Evolutionary conservation across 176 grass and related monocot genomes (phyloP).

Genomic region (Oryza nivara): DNA sequence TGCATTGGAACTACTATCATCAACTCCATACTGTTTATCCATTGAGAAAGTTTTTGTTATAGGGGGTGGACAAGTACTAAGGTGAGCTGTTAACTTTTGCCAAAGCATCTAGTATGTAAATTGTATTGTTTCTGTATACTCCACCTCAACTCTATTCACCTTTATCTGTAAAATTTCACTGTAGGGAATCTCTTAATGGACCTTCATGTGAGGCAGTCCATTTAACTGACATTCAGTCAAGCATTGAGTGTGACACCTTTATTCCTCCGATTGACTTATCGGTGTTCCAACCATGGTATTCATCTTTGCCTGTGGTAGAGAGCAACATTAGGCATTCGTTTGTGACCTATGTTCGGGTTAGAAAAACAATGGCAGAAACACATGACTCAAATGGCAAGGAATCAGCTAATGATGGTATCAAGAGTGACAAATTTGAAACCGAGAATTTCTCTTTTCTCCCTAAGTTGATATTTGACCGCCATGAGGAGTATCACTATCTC

Average conservation of each 20-base stretch:
- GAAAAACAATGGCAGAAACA: constrained; percentile 43
- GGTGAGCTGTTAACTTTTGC: constrained; percentile 48
- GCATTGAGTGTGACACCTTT: constrained; percentile 70
- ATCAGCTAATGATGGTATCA: constrained; percentile 26
- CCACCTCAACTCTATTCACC: constrained; percentile 8
- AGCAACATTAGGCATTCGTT: constrained; percentile 79
- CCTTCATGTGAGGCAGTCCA: constrained; percentile 80
- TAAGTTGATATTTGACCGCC: constrained; percentile 63
- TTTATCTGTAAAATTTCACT: constrained; percentile 30
- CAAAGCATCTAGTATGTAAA: background rate
- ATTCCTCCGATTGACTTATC: constrained; percentile 63
- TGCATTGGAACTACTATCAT: constrained; percentile 64
- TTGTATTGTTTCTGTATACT: background rate
- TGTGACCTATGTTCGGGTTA: constrained; percentile 63
- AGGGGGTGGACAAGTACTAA: constrained; percentile 75
- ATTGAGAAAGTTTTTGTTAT: constrained; percentile 88
- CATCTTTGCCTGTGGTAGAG: constrained; percentile 70
- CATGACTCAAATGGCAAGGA: constrained; percentile 47
- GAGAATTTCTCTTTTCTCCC: constrained; percentile 71
- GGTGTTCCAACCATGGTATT: constrained; percentile 80
- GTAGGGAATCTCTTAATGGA: constrained; percentile 72
- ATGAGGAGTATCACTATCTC: constrained; percentile 82
- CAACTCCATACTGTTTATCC: constrained; percentile 72
- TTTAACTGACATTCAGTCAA: constrained; percentile 72
- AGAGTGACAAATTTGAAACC: constrained; percentile 63